Percentiles rank a stretch among this genome's conserved stretches.
These are phyloP conservation scores for Lactarius quietus DNA, from an alignment of 768 basidiomycete species.

Conservation along the genomic window DNA sequence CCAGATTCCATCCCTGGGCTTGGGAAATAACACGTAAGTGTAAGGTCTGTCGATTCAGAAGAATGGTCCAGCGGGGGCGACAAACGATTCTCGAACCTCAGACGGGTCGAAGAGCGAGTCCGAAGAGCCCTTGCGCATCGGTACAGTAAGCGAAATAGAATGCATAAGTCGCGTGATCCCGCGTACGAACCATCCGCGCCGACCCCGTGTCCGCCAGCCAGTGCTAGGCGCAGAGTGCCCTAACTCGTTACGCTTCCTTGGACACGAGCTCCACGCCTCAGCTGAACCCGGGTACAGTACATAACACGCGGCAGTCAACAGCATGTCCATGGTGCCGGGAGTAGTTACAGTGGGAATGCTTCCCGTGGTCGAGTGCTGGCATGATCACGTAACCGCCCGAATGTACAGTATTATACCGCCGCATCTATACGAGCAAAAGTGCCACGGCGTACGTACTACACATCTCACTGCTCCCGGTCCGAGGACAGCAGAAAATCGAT, in stretches of 20 bases:
- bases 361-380: not conserved
- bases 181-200: too few relatives aligned
- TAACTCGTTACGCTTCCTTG: not conserved
- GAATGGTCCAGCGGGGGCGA: not conserved
- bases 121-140: not conserved
- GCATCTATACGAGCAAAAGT: too few relatives aligned
- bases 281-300: not conserved
- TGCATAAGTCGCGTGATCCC: not conserved
- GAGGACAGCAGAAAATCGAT: not conserved
- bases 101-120: not conserved
- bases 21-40: too few relatives aligned
- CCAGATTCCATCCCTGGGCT: too few relatives aligned
- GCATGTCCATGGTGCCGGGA: not conserved
- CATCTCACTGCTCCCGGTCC: not conserved
- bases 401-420: not conserved
- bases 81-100: not conserved
- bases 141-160: not conserved
- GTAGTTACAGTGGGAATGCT: not conserved
- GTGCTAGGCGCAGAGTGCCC: not conserved
- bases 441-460: too few relatives aligned
- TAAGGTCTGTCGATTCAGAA: not conserved
- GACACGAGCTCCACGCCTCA: not conserved
- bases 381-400: not conserved
- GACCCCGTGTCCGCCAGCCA: too few relatives aligned
- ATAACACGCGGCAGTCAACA: not conserved